These are phyloP conservation scores for Phoma sp. DNA, from an alignment of 2,329 filamentous ascomycete species.

Conservation along the genomic window DNA sequence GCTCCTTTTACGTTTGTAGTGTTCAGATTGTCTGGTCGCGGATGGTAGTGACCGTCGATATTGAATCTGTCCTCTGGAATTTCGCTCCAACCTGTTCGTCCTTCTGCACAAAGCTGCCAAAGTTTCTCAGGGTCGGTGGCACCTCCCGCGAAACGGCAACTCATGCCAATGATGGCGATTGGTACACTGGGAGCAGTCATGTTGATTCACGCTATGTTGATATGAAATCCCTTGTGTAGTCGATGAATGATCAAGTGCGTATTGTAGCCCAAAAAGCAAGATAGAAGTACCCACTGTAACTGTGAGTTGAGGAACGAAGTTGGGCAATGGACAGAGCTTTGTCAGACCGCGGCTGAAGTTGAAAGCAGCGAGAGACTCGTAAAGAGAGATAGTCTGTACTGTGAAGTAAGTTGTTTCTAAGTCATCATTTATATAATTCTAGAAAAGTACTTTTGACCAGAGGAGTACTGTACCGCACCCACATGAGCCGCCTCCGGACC, in stretches of 20 bases:
- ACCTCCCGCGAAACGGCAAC: conserved; percentile 43
- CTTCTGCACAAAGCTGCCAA: conserved; percentile 43
- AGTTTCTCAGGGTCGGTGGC: conserved; percentile 37
- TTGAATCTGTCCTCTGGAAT: conserved; percentile 37
- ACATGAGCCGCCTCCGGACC: background rate
- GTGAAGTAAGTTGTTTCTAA: too few relatives aligned
- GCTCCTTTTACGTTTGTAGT: background rate
- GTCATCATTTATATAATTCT: background rate
- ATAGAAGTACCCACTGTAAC: background rate
- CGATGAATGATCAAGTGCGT: background rate
- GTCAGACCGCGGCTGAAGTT: background rate
- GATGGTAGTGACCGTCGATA: conserved; percentile 22
- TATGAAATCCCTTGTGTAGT: background rate
- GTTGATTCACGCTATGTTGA: background rate
- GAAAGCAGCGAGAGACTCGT: background rate
- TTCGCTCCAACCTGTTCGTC: conserved; percentile 38
- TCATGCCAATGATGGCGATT: conserved; percentile 45
- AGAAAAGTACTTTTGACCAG: background rate
- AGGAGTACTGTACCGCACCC: background rate
- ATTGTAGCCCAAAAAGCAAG: background rate
- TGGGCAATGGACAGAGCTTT: background rate
- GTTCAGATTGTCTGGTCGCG: conserved; percentile 2
- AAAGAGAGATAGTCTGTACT: too few relatives aligned
- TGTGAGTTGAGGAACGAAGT: background rate
- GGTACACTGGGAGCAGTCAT: conserved; percentile 5